phyloP scores from a whole-genome alignment of 2,329 filamentous ascomycete genomes.

The Emmonsiellopsis sp. region DNA sequence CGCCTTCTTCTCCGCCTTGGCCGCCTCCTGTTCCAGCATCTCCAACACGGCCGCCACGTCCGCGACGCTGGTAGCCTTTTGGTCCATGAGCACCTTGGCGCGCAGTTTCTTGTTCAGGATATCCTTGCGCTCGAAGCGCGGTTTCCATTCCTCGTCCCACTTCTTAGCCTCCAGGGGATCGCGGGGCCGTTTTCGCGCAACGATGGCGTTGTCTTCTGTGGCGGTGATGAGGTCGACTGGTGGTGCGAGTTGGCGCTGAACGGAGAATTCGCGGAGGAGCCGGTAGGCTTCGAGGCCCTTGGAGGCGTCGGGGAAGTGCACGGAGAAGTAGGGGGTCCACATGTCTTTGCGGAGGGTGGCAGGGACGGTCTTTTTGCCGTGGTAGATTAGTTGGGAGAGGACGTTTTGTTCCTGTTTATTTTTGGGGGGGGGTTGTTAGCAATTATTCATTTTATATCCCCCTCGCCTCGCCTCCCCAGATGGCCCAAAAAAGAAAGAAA shows the following conservation, averaged over 20 bases:
- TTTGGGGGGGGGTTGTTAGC: not conserved
- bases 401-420: conserved; percentile 39
- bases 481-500: too few species aligned
- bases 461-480: not conserved
- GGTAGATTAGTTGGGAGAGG: conserved; percentile 51
- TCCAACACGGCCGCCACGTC: conserved; percentile 50
- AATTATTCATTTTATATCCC: not conserved
- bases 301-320: conserved; percentile 44
- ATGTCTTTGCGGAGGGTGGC: conserved; percentile 51
- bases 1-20: conserved; percentile 10
- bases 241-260: conserved; percentile 48
- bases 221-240: conserved; percentile 35
- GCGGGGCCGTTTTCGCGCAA: conserved; percentile 30
- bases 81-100: conserved; percentile 51
- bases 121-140: conserved; percentile 30
- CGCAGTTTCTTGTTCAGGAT: conserved; percentile 41
- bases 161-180: conserved; percentile 31
- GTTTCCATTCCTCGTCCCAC: conserved; percentile 30
- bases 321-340: conserved; percentile 52
- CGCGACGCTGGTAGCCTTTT: conserved; percentile 54
- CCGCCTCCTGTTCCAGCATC: conserved; percentile 35
- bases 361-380: conserved; percentile 56
- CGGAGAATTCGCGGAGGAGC: conserved; percentile 51
- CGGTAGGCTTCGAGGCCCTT: conserved; percentile 48
- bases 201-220: conserved; percentile 33